Percentiles rank a stretch among this genome's conserved stretches.
Conservation (phyloP, 805 yeast genomes). For the Kuraishia floccosa region DNA sequence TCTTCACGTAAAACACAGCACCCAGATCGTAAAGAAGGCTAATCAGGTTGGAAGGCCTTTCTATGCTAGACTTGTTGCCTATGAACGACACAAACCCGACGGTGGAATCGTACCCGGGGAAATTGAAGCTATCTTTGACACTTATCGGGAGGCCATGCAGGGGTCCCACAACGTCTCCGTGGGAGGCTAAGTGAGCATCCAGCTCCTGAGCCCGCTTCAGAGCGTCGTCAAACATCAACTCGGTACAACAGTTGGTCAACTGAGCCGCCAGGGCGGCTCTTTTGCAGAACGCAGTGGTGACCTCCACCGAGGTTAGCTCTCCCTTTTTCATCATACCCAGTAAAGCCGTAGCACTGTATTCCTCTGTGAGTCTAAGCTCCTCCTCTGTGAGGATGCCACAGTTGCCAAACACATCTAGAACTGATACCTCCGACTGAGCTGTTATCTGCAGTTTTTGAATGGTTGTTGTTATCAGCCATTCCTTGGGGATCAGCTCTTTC, state of each 20-base stretch:
- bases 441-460: too few relatives aligned
- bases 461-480: conserved; percentile 17
- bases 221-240: conserved; percentile 12
- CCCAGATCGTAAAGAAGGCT: conserved; percentile 7
- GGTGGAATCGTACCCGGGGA: conserved; percentile 21
- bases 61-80: conserved; percentile 2
- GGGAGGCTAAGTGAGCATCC: conserved; percentile 6
- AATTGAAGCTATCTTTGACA: conserved; percentile 34
- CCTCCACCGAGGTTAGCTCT: conserved; percentile 20
- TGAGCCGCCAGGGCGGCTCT: conserved; percentile 22
- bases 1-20: conserved; percentile 38
- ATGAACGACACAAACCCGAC: conserved; percentile 7
- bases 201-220: conserved; percentile 9
- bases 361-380: conserved; percentile 8
- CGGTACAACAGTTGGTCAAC: conserved; percentile 12
- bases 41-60: conserved; percentile 9
- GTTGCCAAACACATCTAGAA: conserved; percentile 5
- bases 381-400: conserved; percentile 5
- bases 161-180: conserved; percentile 8
- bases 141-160: conserved; percentile 26
- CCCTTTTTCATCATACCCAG: conserved; percentile 8
- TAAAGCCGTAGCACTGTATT: too few relatives aligned
- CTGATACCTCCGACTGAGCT: too few relatives aligned
- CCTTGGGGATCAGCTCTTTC: conserved; percentile 14
- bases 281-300: conserved; percentile 27